Conservation (phyloP, 495 filamentous ascomycete genomes). For the Aspergillus biplanus region DNA sequence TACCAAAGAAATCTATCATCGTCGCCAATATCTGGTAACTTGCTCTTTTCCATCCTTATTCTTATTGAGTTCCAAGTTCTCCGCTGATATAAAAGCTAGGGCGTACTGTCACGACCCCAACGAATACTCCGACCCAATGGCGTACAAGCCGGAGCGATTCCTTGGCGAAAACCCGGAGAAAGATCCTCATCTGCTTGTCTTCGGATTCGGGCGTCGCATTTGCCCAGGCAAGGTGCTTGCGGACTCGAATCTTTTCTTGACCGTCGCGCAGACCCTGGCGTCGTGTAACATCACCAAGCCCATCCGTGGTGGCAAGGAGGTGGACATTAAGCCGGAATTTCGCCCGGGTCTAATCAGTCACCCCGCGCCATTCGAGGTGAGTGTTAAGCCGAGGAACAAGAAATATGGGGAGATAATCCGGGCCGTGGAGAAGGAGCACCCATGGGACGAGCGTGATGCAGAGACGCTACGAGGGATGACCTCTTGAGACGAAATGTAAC, state of each 20-base stretch:
- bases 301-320: conserved; percentile 31
- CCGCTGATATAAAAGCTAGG: conserved; percentile 17
- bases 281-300: conserved; percentile 42
- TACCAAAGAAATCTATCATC: conserved; percentile 53
- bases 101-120: conserved; percentile 37
- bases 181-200: conserved; percentile 33
- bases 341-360: conserved; percentile 43
- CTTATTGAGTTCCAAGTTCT: too few species aligned
- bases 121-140: conserved; percentile 37
- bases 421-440: conserved; percentile 41
- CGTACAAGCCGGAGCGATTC: conserved; percentile 43
- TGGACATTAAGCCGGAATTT: conserved; percentile 34
- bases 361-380: conserved; percentile 37
- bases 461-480: conserved; percentile 2
- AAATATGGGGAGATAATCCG: conserved; percentile 37
- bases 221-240: conserved; percentile 44
- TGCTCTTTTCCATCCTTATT: background rate
- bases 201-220: conserved; percentile 45
- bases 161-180: conserved; percentile 31
- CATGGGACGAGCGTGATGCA: conserved; percentile 49
- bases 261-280: conserved; percentile 36
- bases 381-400: conserved; percentile 35
- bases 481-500: background rate
- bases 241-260: conserved; percentile 38
- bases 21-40: conserved; percentile 51